These are phyloP conservation scores for Angophora floribunda DNA, from an alignment of 345 rosid genomes.

Conservation along the genomic window DNA sequence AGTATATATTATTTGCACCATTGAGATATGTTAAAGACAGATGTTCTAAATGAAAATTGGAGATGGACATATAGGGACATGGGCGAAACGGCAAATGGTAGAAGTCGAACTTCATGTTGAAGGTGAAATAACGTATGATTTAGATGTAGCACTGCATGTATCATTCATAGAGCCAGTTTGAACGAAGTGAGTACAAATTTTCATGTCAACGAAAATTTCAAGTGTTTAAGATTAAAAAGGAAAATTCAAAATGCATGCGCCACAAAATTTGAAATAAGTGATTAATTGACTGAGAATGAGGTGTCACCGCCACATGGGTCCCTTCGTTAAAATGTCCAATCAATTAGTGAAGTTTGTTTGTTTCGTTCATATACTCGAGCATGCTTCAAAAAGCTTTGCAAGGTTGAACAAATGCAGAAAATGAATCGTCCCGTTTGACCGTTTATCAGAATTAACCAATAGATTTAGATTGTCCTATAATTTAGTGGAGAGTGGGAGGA, in stretches of 20 bases:
- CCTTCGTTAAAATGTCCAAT: background rate
- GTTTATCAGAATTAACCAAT: background rate
- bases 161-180: background rate
- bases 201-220: background rate
- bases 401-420: background rate
- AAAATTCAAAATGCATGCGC: background rate
- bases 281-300: background rate
- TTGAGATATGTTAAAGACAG: background rate
- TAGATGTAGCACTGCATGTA: background rate
- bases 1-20: background rate
- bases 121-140: fast-evolving
- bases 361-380: background rate
- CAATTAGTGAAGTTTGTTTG: background rate
- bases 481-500: background rate
- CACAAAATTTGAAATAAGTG: background rate
- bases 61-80: background rate
- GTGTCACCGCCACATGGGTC: background rate
- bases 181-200: background rate
- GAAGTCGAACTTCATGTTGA: background rate
- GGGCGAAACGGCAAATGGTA: background rate
- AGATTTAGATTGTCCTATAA: background rate
- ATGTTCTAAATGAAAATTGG: background rate
- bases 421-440: background rate
- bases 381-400: background rate
- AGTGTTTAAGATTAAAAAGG: background rate